A percentile compares a stretch with the other conserved stretches of the same genome.
These are phyloP conservation scores for Yamadazyma scolyti DNA, from an alignment of 805 yeast genomes.

Conservation along the genomic window DNA sequence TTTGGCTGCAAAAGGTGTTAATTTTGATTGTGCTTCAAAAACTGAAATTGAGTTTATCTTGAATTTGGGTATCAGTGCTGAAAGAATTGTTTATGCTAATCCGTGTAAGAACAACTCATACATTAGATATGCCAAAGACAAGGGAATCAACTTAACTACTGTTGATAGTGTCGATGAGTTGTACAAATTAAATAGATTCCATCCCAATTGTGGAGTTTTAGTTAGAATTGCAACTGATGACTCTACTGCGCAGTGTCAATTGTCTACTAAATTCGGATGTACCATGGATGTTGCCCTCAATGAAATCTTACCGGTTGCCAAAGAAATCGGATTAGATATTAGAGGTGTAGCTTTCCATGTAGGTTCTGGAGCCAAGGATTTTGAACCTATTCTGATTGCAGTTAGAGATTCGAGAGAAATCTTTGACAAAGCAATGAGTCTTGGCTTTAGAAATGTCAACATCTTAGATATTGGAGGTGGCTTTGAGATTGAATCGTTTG, in stretches of 20 bases:
- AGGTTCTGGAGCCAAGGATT: conserved; percentile 88
- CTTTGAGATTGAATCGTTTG: conserved; percentile 63
- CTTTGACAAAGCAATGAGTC: conserved; percentile 53
- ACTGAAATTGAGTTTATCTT: conserved; percentile 72
- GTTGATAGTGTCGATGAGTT: conserved; percentile 88
- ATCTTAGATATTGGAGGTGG: conserved; percentile 94
- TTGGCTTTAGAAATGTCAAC: conserved; percentile 35
- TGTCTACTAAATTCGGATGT: conserved; percentile 89
- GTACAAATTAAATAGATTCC: conserved; percentile 61
- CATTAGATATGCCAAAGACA: conserved; percentile 62
- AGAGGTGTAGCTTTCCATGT: conserved; percentile 93
- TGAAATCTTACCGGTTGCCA: conserved; percentile 58
- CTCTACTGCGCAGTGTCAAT: conserved; percentile 76
- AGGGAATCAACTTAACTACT: conserved; percentile 68
- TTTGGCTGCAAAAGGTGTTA: conserved; percentile 61
- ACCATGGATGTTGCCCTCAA: conserved; percentile 48
- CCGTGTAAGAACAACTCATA: conserved; percentile 90
- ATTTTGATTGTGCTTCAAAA: conserved; percentile 92
- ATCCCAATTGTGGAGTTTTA: conserved; percentile 67
- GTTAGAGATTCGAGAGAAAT: conserved; percentile 64
- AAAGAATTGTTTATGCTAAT: conserved; percentile 81
- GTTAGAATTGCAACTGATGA: conserved; percentile 89
- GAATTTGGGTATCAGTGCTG: conserved; percentile 57
- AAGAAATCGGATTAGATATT: conserved; percentile 57
- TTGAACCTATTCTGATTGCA: conserved; percentile 63